These are phyloP conservation scores for Colletotrichum gigasporum DNA, from an alignment of 2,329 filamentous ascomycete genomes.

Conservation along the genomic window DNA sequence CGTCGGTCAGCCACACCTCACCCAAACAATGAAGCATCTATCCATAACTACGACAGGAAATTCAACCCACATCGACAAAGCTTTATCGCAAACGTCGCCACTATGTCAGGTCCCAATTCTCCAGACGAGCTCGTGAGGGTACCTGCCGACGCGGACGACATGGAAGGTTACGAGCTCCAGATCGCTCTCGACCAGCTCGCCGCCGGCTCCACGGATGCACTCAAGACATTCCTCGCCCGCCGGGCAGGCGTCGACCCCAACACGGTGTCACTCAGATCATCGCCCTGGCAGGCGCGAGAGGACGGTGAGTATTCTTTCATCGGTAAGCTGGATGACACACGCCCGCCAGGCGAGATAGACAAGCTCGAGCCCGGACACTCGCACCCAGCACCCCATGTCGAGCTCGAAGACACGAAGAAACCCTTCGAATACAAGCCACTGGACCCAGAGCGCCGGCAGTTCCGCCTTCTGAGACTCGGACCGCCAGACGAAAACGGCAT, in stretches of 20 bases:
- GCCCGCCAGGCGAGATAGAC: neutral
- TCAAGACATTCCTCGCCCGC: neutral
- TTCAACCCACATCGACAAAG: no score
- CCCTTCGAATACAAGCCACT: neutral
- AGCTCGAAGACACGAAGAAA: neutral
- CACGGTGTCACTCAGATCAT: neutral
- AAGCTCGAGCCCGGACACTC: neutral
- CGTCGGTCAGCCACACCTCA: no score
- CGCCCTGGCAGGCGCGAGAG: neutral
- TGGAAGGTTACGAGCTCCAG: constrained; percentile 16
- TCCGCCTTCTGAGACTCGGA: neutral
- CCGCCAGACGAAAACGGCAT: neutral
- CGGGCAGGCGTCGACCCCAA: neutral
- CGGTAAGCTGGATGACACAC: neutral
- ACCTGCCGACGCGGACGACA: no score
- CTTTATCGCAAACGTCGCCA: no score
- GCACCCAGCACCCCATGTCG: neutral
- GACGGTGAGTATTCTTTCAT: neutral
- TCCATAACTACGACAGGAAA: no score
- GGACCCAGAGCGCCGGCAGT: neutral
- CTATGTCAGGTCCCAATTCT: no score
- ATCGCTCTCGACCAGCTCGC: constrained; percentile 15
- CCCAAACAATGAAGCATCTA: no score
- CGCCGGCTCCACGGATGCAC: constrained; percentile 7
- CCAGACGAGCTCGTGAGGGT: no score